Evolutionary conservation across 2,329 filamentous ascomycete genomes (phyloP).

Genomic region (Epichloe coenophiala): DNA sequence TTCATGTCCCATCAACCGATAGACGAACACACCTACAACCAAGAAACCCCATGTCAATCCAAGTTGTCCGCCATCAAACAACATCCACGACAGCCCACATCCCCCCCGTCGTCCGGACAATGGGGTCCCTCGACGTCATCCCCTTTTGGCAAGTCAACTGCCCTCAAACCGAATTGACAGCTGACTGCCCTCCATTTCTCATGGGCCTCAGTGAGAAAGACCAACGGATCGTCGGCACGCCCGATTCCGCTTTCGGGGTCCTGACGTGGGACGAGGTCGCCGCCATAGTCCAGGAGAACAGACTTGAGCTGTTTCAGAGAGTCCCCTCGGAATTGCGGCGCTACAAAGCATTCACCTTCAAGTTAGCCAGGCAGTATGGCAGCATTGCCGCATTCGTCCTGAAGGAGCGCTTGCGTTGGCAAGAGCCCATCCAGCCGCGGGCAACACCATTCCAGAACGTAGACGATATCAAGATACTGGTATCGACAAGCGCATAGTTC

Average conservation of each 20-base stretch:
- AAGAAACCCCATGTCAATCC: no score
- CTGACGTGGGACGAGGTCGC: slow-evolving; percentile 59
- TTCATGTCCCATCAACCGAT: not conserved
- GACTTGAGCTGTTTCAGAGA: slow-evolving; percentile 64
- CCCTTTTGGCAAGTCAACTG: slow-evolving; percentile 82
- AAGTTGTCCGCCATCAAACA: not conserved
- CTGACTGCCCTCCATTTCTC: slow-evolving; percentile 61
- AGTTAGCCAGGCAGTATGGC: slow-evolving; percentile 53
- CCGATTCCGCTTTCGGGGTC: slow-evolving; percentile 49
- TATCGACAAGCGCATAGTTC: slow-evolving; percentile 61
- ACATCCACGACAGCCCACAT: not conserved
- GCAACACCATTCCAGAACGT: slow-evolving; percentile 28
- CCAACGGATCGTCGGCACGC: slow-evolving; percentile 52
- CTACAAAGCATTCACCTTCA: slow-evolving; percentile 58
- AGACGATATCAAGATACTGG: slow-evolving; percentile 64
- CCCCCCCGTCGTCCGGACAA: slow-evolving; percentile 7
- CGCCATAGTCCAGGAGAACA: slow-evolving; percentile 48
- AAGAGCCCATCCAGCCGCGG: slow-evolving; percentile 22
- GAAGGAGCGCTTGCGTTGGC: slow-evolving; percentile 57
- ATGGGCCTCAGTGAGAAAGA: slow-evolving; percentile 53
- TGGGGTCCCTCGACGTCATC: slow-evolving; percentile 22
- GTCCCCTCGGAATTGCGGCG: slow-evolving; percentile 63
- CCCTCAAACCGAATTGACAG: slow-evolving; percentile 44
- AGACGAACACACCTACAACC: no score
- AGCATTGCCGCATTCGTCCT: slow-evolving; percentile 69